These are phyloP conservation scores for Solanum boliviense DNA, from an alignment of 257 asterid species.

Conservation along the genomic window DNA sequence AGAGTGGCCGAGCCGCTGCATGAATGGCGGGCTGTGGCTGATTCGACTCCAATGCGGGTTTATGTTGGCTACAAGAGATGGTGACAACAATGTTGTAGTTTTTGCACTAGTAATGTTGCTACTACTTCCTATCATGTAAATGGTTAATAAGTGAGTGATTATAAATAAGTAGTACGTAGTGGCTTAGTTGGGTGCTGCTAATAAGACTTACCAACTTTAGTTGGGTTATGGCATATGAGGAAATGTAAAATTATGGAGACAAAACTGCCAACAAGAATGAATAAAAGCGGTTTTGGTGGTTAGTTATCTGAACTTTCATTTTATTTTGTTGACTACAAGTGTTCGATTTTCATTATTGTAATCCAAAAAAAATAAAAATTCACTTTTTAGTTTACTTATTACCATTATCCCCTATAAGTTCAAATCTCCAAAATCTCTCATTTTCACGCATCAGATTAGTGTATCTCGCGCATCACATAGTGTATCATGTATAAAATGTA, in stretches of 20 bases:
- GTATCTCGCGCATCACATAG: no score
- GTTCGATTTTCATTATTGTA: no score
- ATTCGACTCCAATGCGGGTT: neutral
- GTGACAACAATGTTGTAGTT: neutral
- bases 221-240: neutral
- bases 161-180: neutral
- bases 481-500: no score
- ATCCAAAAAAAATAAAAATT: no score
- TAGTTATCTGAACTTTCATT: no score
- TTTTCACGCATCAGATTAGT: no score
- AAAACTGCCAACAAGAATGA: neutral
- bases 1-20: slow-evolving; percentile 20
- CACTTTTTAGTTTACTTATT: no score
- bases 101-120: neutral
- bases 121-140: neutral
- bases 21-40: neutral
- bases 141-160: neutral
- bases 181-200: neutral
- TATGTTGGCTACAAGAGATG: neutral
- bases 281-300: neutral
- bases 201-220: neutral
- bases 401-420: no score
- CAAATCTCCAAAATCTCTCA: no score
- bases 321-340: no score
- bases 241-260: neutral